These are phyloP conservation scores for Bidens hawaiensis DNA, from an alignment of 140 eudicot species.

Conservation along the genomic window DNA sequence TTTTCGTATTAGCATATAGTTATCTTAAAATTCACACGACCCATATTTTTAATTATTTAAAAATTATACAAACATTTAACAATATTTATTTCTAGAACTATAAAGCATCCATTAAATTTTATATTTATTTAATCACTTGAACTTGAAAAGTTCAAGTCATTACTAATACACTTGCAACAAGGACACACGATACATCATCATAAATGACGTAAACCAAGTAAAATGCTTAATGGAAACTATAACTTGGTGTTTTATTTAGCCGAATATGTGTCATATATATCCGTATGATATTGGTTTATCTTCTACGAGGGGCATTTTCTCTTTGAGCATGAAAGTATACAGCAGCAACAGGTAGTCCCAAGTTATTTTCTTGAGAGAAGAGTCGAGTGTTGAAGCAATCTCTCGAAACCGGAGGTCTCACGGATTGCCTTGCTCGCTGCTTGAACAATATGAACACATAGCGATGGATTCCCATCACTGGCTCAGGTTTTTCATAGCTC, in stretches of 20 bases:
- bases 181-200: constrained; percentile 12
- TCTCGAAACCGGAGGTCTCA: constrained; percentile 65
- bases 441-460: constrained; percentile 73
- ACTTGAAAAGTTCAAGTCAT: too few species aligned
- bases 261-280: constrained; percentile 2
- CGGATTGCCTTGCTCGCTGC: constrained; percentile 71
- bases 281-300: constrained; percentile 26
- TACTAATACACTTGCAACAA: constrained; percentile 13
- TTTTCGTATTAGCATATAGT: too few species aligned
- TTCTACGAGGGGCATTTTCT: constrained; percentile 75
- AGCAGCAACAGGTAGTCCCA: constrained; percentile 84
- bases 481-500: constrained; percentile 84
- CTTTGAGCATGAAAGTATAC: constrained; percentile 88
- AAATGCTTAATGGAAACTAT: constrained; percentile 3
- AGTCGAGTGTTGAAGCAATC: constrained; percentile 66
- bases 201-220: neutral
- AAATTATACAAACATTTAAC: too few species aligned
- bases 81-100: too few species aligned
- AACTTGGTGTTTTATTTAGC: constrained; percentile 15
- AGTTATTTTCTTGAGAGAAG: constrained; percentile 57
- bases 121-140: too few species aligned
- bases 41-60: too few species aligned
- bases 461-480: constrained; percentile 81
- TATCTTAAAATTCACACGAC: too few species aligned
- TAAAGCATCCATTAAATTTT: too few species aligned